Evolutionary conservation across 768 basidiomycete species (phyloP).

Genomic region (Podaxis sp.): DNA sequence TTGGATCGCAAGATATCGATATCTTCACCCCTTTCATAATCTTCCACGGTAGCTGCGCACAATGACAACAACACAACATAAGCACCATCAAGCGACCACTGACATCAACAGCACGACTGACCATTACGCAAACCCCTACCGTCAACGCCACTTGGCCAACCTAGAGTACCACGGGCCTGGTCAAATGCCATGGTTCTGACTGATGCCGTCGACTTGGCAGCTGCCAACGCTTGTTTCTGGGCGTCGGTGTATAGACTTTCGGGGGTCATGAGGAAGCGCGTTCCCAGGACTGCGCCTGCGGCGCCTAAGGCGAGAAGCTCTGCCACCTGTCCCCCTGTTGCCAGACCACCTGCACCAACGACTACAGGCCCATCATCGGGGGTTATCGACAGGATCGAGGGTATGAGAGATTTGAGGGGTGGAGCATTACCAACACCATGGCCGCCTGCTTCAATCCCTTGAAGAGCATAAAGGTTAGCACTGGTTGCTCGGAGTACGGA

Average conservation of each 20-base stretch:
- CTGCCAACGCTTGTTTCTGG: constrained; percentile 50
- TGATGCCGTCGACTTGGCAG: constrained; percentile 40
- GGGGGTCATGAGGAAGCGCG: constrained; percentile 65
- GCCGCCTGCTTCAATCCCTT: constrained; percentile 79
- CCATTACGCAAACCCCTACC: constrained; percentile 57
- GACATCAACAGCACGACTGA: constrained; percentile 16
- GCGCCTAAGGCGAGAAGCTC: constrained; percentile 64
- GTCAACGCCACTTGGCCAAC: constrained; percentile 60
- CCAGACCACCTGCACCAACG: constrained; percentile 73
- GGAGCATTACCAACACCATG: constrained; percentile 58
- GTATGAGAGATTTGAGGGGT: constrained; percentile 57
- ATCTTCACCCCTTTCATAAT: constrained; percentile 45
- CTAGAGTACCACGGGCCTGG: constrained; percentile 45
- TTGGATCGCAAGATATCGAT: constrained; percentile 37
- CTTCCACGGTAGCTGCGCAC: constrained; percentile 49
- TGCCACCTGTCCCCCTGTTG: constrained; percentile 60
- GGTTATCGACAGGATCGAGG: constrained; percentile 44
- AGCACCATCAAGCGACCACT: background rate
- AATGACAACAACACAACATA: constrained; percentile 6
- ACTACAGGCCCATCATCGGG: constrained; percentile 43
- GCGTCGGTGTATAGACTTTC: constrained; percentile 55
- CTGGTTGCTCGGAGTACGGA: background rate
- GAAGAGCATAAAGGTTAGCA: constrained; percentile 8
- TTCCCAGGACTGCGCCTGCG: constrained; percentile 66
- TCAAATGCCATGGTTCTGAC: constrained; percentile 65